Percentiles rank a stretch among this genome's conserved stretches.
phyloP scores from a whole-genome alignment of 1,284 basidiomycete species.

The Ustilago trichophora region DNA sequence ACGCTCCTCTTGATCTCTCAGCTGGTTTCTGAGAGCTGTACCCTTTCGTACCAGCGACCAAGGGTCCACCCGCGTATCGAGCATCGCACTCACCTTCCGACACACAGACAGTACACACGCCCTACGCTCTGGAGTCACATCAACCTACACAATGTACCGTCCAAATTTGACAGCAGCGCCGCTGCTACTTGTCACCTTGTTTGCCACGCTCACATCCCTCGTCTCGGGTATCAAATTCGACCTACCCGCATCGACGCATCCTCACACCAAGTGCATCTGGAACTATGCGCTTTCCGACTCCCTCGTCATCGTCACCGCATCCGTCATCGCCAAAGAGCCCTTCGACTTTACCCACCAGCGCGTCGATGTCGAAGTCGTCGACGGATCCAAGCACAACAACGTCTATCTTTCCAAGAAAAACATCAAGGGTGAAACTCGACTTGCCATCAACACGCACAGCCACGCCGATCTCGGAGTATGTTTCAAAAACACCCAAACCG shows the following conservation, averaged over 20 bases:
- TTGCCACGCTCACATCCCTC: constrained; percentile 3
- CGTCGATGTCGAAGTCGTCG: constrained; percentile 90
- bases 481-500: constrained; percentile 74
- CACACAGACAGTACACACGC: background rate
- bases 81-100: background rate
- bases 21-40: background rate
- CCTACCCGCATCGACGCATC: constrained; percentile 37
- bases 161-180: background rate
- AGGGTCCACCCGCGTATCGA: too few species aligned
- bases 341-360: constrained; percentile 48
- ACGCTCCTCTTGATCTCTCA: background rate
- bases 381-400: constrained; percentile 85
- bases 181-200: constrained; percentile 10
- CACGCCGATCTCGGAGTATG: constrained; percentile 96
- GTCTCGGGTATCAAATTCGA: constrained; percentile 62
- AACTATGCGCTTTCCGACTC: constrained; percentile 65
- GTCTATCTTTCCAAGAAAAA: constrained; percentile 89
- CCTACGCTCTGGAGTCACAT: background rate
- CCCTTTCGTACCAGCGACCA: background rate
- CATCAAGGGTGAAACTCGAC: constrained; percentile 87
- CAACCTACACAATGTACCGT: background rate
- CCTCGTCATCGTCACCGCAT: constrained; percentile 81
- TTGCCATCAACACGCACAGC: constrained; percentile 92
- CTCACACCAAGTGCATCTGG: constrained; percentile 63
- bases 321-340: constrained; percentile 73